phyloP scores from a whole-genome alignment of 192 early-diverging fungal species.

The Coemansia reversa region DNA sequence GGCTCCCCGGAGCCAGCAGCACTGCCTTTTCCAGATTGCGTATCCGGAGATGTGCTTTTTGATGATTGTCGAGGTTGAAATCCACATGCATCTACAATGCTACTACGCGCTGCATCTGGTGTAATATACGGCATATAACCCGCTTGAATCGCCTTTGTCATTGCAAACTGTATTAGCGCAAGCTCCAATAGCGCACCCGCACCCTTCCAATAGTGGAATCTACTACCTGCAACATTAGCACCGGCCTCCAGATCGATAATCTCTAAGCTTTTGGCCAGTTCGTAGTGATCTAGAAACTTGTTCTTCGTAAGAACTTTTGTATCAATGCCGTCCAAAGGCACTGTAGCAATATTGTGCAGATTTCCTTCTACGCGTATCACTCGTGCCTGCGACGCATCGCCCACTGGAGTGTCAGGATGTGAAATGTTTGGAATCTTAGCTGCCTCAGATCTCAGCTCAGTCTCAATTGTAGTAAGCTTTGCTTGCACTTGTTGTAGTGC shows the following conservation, averaged over 20 bases:
- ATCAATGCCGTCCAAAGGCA: conserved; percentile 22
- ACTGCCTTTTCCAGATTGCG: background rate
- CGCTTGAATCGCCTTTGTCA: conserved; percentile 64
- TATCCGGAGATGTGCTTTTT: too few relatives aligned
- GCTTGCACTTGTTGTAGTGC: conserved; percentile 56
- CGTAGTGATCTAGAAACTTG: conserved; percentile 65
- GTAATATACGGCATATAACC: conserved; percentile 80
- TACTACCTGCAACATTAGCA: conserved; percentile 72
- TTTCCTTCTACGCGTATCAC: conserved; percentile 50
- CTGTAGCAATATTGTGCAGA: conserved; percentile 23
- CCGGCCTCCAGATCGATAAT: conserved; percentile 81
- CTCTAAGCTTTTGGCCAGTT: conserved; percentile 63
- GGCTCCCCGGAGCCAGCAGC: conserved; percentile 49
- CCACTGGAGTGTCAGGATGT: conserved; percentile 71
- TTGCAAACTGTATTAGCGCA: conserved; percentile 83
- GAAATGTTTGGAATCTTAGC: conserved; percentile 78
- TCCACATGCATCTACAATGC: conserved; percentile 82
- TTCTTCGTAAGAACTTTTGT: conserved; percentile 6
- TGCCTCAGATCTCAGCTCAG: conserved; percentile 60
- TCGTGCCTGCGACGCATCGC: conserved; percentile 67
- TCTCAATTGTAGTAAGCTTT: conserved; percentile 54
- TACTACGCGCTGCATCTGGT: conserved; percentile 79
- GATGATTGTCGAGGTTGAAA: conserved; percentile 72
- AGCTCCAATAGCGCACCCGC: conserved; percentile 85
- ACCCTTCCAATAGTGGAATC: conserved; percentile 87